phyloP scores from a whole-genome alignment of 1,284 basidiomycete species.

The Mycosarcoma maydis region DNA sequence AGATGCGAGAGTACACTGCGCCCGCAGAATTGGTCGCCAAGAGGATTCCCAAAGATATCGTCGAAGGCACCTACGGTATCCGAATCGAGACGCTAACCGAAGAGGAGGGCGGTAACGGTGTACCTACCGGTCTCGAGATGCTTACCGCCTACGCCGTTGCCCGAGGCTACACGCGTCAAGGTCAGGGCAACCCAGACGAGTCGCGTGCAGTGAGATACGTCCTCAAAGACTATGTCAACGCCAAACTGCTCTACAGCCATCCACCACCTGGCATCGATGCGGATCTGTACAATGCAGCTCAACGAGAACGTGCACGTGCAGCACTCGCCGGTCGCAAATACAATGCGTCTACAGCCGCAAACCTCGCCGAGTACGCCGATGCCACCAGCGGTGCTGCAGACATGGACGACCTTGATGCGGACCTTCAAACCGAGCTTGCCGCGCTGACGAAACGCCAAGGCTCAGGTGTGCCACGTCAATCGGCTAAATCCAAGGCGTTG shows the following conservation, averaged over 20 bases:
- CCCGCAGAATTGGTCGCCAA: conserved; percentile 83
- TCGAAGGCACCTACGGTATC: conserved; percentile 90
- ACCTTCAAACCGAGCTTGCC: conserved; percentile 11
- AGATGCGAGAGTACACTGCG: conserved; percentile 92
- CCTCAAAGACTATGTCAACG: conserved; percentile 97
- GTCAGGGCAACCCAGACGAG: conserved; percentile 97
- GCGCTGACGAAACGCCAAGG: conserved; percentile 10
- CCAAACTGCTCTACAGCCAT: conserved; percentile 88
- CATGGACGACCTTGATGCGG: conserved; percentile 30
- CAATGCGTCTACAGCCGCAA: conserved; percentile 20
- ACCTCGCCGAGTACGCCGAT: conserved; percentile 28
- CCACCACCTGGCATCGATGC: conserved; percentile 76
- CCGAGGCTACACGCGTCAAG: conserved; percentile 90
- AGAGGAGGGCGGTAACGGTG: conserved; percentile 87
- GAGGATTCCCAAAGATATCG: conserved; percentile 82
- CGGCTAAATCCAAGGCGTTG: conserved; percentile 69
- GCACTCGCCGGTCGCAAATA: conserved; percentile 55
- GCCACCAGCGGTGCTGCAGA: background rate
- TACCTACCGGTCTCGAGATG: conserved; percentile 82
- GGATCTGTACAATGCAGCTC: conserved; percentile 80
- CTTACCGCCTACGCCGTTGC: conserved; percentile 81
- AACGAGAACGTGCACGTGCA: conserved; percentile 74
- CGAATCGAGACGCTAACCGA: conserved; percentile 75
- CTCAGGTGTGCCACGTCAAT: conserved; percentile 9
- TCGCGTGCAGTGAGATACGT: conserved; percentile 90